Percentiles rank a stretch among this genome's conserved stretches.
phyloP scores from a whole-genome alignment of 495 filamentous ascomycete species.

The Pseudomonodictys pantanalensis region DNA sequence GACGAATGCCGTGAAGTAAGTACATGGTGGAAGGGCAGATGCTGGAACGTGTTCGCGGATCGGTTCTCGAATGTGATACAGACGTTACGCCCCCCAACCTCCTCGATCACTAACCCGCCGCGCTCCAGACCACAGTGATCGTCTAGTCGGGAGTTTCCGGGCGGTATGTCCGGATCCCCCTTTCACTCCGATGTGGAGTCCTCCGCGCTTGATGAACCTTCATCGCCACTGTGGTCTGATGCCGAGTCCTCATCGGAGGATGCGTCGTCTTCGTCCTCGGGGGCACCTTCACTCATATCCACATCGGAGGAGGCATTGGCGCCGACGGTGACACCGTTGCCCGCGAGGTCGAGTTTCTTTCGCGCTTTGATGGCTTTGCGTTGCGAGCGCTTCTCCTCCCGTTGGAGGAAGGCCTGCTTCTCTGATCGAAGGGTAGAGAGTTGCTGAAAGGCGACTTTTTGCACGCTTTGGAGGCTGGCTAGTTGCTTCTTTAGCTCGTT shows the following conservation, averaged over 20 bases:
- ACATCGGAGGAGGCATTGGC: constrained; percentile 7
- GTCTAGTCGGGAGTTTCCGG: too few relatives aligned
- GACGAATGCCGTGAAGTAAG: too few relatives aligned
- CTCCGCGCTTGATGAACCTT: not conserved
- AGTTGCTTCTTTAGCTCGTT: constrained; percentile 35
- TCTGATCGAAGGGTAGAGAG: constrained; percentile 41
- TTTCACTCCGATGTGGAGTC: not conserved
- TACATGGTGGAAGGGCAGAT: too few relatives aligned
- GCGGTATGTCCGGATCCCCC: not conserved
- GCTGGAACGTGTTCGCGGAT: too few relatives aligned
- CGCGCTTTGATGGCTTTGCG: constrained; percentile 2
- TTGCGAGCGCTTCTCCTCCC: constrained; percentile 24
- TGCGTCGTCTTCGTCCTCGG: constrained; percentile 16
- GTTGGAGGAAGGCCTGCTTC: constrained; percentile 32
- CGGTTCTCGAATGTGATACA: too few relatives aligned
- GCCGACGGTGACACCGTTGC: constrained; percentile 5
- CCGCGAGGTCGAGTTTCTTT: too few relatives aligned
- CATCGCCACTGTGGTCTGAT: not conserved
- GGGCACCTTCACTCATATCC: constrained; percentile 23
- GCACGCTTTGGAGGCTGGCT: constrained; percentile 38
- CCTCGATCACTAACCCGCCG: too few relatives aligned
- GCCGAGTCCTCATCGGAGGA: constrained; percentile 9
- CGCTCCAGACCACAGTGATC: too few relatives aligned
- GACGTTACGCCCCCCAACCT: too few relatives aligned
- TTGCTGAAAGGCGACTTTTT: constrained; percentile 41